Evolutionary conservation across 1,284 basidiomycete species (phyloP).

Genomic region (Macrocybe sp.): DNA sequence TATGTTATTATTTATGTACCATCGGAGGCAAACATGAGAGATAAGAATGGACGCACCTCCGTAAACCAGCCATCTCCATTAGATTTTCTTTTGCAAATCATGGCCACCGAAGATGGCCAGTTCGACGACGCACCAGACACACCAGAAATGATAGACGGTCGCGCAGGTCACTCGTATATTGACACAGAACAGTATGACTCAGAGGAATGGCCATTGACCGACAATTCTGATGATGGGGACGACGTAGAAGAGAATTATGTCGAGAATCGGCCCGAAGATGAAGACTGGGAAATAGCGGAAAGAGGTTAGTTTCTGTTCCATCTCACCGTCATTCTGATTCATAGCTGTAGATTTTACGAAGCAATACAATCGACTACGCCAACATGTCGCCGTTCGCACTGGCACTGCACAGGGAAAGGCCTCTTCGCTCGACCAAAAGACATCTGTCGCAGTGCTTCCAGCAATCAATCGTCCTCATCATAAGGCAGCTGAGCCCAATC

Average conservation of each 20-base stretch:
- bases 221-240: slow-evolving; percentile 36
- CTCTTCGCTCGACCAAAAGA: slow-evolving; percentile 42
- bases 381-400: slow-evolving; percentile 74
- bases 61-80: too few species aligned
- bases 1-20: not conserved
- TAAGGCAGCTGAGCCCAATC: slow-evolving; percentile 11
- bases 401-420: slow-evolving; percentile 55
- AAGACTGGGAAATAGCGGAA: slow-evolving; percentile 89
- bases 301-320: slow-evolving; percentile 41
- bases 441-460: slow-evolving; percentile 58
- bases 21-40: slow-evolving; percentile 3
- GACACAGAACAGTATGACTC: slow-evolving; percentile 36
- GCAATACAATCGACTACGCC: slow-evolving; percentile 89
- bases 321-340: slow-evolving; percentile 5
- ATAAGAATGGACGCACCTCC: slow-evolving; percentile 4
- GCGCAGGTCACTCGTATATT: slow-evolving; percentile 39
- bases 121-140: slow-evolving; percentile 49
- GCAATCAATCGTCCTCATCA: slow-evolving; percentile 65
- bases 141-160: slow-evolving; percentile 6
- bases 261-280: slow-evolving; percentile 70
- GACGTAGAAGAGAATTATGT: slow-evolving; percentile 42
- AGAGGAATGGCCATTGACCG: slow-evolving; percentile 31
- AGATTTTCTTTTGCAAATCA: not conserved
- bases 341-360: slow-evolving; percentile 85
- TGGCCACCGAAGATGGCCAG: slow-evolving; percentile 36